These are phyloP conservation scores for Candida buenavistaensis DNA, from an alignment of 1,139 yeast genomes.

Conservation along the genomic window DNA sequence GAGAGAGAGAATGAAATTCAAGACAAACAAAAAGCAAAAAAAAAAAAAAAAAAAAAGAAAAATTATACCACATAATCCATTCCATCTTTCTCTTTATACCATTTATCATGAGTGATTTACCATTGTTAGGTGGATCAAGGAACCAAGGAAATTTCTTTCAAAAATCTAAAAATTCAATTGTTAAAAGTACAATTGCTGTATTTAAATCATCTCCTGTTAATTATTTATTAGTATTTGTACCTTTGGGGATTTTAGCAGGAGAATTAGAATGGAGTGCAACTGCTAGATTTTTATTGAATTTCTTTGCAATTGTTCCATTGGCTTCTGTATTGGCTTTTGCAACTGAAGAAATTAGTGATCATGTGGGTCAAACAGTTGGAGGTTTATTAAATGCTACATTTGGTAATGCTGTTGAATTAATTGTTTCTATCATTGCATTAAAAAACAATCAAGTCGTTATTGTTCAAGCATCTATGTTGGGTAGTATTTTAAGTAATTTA, in stretches of 20 bases:
- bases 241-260: constrained; percentile 81
- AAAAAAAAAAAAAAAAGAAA: too few relatives aligned
- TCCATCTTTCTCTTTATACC: too few relatives aligned
- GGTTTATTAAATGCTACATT: constrained; percentile 94
- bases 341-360: constrained; percentile 86
- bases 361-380: constrained; percentile 87
- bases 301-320: constrained; percentile 87
- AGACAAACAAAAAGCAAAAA: too few relatives aligned
- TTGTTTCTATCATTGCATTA: constrained; percentile 89
- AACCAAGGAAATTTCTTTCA: background rate
- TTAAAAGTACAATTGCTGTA: constrained; percentile 24
- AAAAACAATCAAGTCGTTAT: constrained; percentile 83
- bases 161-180: constrained; percentile 1
- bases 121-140: constrained; percentile 12
- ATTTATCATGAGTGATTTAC: constrained; percentile 17
- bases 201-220: constrained; percentile 74
- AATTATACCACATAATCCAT: too few relatives aligned
- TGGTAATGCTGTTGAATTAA: constrained; percentile 92
- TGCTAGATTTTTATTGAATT: constrained; percentile 70
- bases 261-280: constrained; percentile 55
- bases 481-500: constrained; percentile 84
- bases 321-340: constrained; percentile 90
- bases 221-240: constrained; percentile 75
- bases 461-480: constrained; percentile 96
- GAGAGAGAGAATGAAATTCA: too few relatives aligned